phyloP scores from a whole-genome alignment of 805 yeast species.

The Nakazawaea peltata region DNA sequence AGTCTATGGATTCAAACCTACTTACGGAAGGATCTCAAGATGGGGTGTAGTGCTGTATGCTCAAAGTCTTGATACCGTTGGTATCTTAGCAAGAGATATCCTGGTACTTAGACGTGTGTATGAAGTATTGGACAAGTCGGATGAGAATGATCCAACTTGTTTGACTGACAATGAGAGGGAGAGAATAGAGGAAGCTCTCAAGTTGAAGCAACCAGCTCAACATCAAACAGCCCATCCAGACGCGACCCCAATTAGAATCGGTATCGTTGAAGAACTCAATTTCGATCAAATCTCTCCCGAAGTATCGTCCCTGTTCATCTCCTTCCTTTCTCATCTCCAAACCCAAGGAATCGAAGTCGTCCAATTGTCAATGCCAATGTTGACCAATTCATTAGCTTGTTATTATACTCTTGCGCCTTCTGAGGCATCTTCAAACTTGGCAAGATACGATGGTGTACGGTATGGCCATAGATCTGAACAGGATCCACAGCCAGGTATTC shows the following conservation, averaged over 20 bases:
- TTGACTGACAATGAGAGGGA: conserved; percentile 29
- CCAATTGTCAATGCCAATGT: conserved; percentile 63
- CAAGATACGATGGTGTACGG: conserved; percentile 86
- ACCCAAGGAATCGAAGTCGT: conserved; percentile 44
- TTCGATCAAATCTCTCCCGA: conserved; percentile 43
- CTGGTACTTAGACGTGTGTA: conserved; percentile 40
- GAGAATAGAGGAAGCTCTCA: conserved; percentile 13
- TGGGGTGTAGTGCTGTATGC: conserved; percentile 93
- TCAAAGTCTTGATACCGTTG: conserved; percentile 92
- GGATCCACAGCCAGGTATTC: conserved; percentile 18
- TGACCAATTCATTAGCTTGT: conserved; percentile 61
- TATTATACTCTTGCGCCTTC: conserved; percentile 88
- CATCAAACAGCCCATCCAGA: no score
- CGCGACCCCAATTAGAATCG: conserved; percentile 33
- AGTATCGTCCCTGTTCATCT: conserved; percentile 39
- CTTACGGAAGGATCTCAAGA: conserved; percentile 86
- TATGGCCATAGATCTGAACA: conserved; percentile 53
- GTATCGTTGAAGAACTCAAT: conserved; percentile 64
- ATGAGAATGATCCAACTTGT: conserved; percentile 75
- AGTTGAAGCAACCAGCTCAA: conserved; percentile 1
- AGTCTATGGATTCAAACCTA: conserved; percentile 82
- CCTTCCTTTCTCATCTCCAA: conserved; percentile 33
- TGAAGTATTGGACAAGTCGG: conserved; percentile 48
- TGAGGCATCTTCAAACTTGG: conserved; percentile 88
- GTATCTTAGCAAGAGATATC: conserved; percentile 55